Conservation (phyloP, 2,329 filamentous ascomycete species). For the Zymoseptoria passerinii region DNA sequence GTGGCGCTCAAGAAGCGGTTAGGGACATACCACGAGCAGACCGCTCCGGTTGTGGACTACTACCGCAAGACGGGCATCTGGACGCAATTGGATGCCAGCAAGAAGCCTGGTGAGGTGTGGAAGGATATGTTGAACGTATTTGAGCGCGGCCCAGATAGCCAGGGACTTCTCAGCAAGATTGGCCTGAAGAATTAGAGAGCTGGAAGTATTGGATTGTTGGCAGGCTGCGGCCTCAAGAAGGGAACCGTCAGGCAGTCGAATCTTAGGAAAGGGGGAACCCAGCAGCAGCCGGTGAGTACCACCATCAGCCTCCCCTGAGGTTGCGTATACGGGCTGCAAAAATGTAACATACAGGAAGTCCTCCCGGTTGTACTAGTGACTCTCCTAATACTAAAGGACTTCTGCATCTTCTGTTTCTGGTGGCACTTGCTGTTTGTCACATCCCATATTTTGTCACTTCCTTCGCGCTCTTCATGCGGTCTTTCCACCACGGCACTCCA, state of each 20-base stretch:
- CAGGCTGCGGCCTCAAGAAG: background rate
- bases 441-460: background rate
- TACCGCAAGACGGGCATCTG: constrained; percentile 98
- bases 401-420: background rate
- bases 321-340: constrained; percentile 17
- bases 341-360: constrained; percentile 17
- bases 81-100: constrained; percentile 89
- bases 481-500: background rate
- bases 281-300: background rate
- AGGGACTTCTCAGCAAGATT: constrained; percentile 46
- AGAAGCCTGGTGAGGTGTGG: constrained; percentile 94
- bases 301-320: constrained; percentile 2
- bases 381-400: constrained; percentile 11
- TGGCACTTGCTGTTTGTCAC: background rate
- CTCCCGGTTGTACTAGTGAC: constrained; percentile 13
- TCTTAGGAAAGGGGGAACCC: background rate
- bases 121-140: constrained; percentile 83
- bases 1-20: constrained; percentile 93
- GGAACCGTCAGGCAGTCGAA: background rate
- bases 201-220: background rate
- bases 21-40: constrained; percentile 88
- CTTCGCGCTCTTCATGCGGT: background rate
- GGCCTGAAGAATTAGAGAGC: constrained; percentile 34
- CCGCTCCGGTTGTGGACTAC: constrained; percentile 83
- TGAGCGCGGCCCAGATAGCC: constrained; percentile 38